Percentiles rank a stretch among this genome's conserved stretches.
Evolutionary conservation across 2,329 filamentous ascomycete genomes (phyloP).

Genomic region (Apiospora koreana): DNA sequence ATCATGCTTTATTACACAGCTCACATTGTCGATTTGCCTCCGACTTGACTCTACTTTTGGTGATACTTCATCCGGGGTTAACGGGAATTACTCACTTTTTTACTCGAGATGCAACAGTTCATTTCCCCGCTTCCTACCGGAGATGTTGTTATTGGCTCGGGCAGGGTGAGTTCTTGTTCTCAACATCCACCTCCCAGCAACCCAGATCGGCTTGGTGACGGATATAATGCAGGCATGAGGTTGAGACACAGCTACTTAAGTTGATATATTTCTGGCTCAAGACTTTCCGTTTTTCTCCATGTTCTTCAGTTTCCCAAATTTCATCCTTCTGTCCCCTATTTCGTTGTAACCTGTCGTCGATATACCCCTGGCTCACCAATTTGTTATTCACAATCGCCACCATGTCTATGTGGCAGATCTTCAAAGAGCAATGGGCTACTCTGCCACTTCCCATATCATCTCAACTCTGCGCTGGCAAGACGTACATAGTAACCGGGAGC

Average conservation of each 20-base stretch:
- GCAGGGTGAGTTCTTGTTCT: not conserved
- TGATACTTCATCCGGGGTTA: not conserved
- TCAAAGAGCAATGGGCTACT: not conserved
- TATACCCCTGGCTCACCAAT: no score
- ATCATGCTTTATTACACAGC: not conserved
- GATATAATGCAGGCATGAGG: not conserved
- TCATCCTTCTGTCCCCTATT: not conserved
- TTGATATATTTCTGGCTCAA: not conserved
- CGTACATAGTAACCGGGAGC: constrained; percentile 14
- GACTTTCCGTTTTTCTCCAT: not conserved
- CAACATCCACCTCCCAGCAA: not conserved
- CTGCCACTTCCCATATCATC: constrained; percentile 2
- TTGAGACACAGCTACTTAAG: not conserved
- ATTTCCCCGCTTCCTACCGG: not conserved
- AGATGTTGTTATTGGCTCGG: not conserved
- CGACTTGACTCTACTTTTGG: not conserved
- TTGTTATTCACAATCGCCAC: not conserved
- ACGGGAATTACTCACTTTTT: not conserved
- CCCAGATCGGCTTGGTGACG: not conserved
- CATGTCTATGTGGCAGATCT: not conserved
- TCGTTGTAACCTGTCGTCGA: not conserved
- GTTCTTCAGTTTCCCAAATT: not conserved
- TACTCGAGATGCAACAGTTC: not conserved
- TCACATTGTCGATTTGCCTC: not conserved
- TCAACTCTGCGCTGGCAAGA: constrained; percentile 10